phyloP scores from a whole-genome alignment of 768 basidiomycete species.

The Trametes cubensis region DNA sequence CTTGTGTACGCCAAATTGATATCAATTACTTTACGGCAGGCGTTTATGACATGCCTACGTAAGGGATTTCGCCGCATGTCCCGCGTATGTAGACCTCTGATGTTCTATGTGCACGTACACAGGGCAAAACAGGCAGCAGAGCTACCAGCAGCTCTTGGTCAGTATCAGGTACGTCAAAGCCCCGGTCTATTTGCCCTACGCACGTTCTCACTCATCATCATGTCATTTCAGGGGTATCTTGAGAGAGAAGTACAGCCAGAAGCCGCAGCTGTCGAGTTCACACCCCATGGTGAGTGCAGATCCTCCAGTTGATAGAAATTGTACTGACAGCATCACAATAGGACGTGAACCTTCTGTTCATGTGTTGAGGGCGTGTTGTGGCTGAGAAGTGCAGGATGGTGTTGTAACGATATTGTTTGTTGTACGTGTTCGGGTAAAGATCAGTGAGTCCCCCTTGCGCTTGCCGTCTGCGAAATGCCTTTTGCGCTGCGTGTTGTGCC shows the following conservation, averaged over 20 bases:
- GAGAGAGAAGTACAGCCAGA: slow-evolving; percentile 65
- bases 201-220: too few relatives aligned
- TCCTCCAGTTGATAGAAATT: neutral
- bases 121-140: slow-evolving; percentile 57
- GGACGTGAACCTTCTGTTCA: slow-evolving; percentile 38
- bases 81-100: slow-evolving; percentile 8
- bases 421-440: neutral
- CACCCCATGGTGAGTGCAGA: slow-evolving; percentile 59
- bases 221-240: slow-evolving; percentile 49
- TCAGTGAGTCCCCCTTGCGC: neutral
- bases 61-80: slow-evolving; percentile 5
- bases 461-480: neutral
- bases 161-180: slow-evolving; percentile 49
- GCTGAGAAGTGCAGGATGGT: neutral
- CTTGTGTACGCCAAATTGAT: neutral
- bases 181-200: too few relatives aligned
- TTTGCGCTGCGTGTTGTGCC: too few relatives aligned
- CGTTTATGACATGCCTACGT: slow-evolving; percentile 66
- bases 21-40: slow-evolving; percentile 34
- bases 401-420: neutral
- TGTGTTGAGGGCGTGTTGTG: slow-evolving; percentile 26
- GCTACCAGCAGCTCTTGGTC: slow-evolving; percentile 63
- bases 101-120: slow-evolving; percentile 6
- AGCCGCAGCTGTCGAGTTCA: slow-evolving; percentile 71
- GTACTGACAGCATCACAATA: slow-evolving; percentile 14